Evolutionary conservation across 495 filamentous ascomycete genomes (phyloP).

Genomic region (Tuber borchii): DNA sequence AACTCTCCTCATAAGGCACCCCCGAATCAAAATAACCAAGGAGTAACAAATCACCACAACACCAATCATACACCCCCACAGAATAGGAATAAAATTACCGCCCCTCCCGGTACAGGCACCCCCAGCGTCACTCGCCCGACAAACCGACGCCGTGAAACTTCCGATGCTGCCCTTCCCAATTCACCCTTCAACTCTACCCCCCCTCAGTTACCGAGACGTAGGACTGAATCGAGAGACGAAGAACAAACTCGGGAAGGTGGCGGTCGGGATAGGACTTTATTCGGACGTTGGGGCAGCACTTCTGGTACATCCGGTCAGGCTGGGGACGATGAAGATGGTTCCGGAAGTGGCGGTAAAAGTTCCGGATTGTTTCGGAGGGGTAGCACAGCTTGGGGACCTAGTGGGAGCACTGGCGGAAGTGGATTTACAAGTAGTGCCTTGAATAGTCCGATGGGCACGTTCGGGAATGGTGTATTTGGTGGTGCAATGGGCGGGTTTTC

Average conservation of each 20-base stretch:
- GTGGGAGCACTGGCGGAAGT: slow-evolving; percentile 20
- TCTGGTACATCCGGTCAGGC: slow-evolving; percentile 46
- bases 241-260: slow-evolving; percentile 35
- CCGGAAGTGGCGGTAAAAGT: slow-evolving; percentile 32
- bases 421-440: slow-evolving; percentile 35
- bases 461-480: slow-evolving; percentile 40
- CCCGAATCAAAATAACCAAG: slow-evolving; percentile 65
- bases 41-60: slow-evolving; percentile 41
- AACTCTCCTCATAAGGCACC: slow-evolving; percentile 89
- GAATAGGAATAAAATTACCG: slow-evolving; percentile 33
- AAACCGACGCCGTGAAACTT: slow-evolving; percentile 77
- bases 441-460: slow-evolving; percentile 41
- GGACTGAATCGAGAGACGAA: slow-evolving; percentile 57
- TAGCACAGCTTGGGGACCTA: slow-evolving; percentile 35
- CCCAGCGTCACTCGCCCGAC: slow-evolving; percentile 64
- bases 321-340: slow-evolving; percentile 36
- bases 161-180: slow-evolving; percentile 61
- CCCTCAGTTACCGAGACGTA: slow-evolving; percentile 61
- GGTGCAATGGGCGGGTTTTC: slow-evolving; percentile 41
- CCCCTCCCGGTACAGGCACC: slow-evolving; percentile 18
- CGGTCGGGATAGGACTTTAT: slow-evolving; percentile 37
- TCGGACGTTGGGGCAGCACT: slow-evolving; percentile 48
- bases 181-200: slow-evolving; percentile 54
- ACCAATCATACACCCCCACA: slow-evolving; percentile 34
- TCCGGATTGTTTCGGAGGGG: slow-evolving; percentile 38